Evolutionary conservation across 345 rosid genomes (phyloP).

Genomic region (Eucalyptus cloeziana): DNA sequence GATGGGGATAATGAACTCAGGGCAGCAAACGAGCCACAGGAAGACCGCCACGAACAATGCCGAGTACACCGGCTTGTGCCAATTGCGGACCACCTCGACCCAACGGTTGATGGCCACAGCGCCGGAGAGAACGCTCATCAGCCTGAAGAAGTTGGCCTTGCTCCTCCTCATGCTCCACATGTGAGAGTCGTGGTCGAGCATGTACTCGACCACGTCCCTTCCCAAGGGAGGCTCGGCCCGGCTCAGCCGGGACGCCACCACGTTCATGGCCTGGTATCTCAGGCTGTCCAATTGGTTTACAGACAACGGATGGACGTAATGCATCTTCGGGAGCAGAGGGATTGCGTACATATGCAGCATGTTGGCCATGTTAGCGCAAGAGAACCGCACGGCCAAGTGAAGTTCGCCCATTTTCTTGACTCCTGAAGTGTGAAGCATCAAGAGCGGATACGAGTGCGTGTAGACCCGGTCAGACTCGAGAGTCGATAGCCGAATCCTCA

Average conservation of each 20-base stretch:
- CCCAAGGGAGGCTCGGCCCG: conserved; percentile 65
- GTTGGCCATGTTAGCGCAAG: conserved; percentile 42
- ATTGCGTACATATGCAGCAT: conserved; percentile 48
- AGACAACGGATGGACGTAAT: conserved; percentile 43
- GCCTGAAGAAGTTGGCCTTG: conserved; percentile 59
- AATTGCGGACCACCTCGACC: conserved; percentile 28
- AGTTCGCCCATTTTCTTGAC: conserved; percentile 76
- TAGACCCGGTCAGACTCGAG: conserved; percentile 53
- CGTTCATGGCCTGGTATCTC: conserved; percentile 57
- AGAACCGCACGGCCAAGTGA: conserved; percentile 61
- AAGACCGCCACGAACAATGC: conserved; percentile 23
- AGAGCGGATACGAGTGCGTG: conserved; percentile 66
- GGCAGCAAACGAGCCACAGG: conserved; percentile 31
- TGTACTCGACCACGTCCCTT: conserved; percentile 62
- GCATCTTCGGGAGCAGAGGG: conserved; percentile 67
- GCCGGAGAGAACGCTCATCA: conserved; percentile 42
- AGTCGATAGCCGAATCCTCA: conserved; percentile 54
- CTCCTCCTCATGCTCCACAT: conserved; percentile 85
- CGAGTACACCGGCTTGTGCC: conserved; percentile 49
- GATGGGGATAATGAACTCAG: conserved; percentile 41
- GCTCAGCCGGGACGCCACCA: conserved; percentile 36
- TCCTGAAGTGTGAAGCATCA: conserved; percentile 43
- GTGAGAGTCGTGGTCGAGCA: conserved; percentile 70
- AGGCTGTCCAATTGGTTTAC: conserved; percentile 44
- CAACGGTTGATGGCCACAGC: conserved; percentile 15